Evolutionary conservation across 2,329 filamentous ascomycete species (phyloP).

Genomic region (Didymella sp.): DNA sequence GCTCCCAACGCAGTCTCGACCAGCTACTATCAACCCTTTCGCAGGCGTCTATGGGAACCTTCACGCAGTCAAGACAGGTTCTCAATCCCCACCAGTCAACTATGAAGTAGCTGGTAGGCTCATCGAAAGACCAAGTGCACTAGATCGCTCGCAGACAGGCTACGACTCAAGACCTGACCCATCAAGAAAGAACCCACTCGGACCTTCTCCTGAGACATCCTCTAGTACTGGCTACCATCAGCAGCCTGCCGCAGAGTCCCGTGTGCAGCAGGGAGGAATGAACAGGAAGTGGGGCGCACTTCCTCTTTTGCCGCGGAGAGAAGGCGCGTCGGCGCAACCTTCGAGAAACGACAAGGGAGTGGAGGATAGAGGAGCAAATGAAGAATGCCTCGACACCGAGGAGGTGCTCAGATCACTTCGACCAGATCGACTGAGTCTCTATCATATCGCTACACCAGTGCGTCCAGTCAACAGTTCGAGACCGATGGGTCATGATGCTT

Average conservation of each 20-base stretch:
- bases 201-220: too few relatives aligned
- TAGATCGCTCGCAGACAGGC: neutral
- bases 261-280: neutral
- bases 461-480: neutral
- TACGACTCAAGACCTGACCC: neutral
- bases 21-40: slow-evolving; percentile 6
- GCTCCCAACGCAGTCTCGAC: neutral
- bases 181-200: neutral
- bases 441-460: neutral
- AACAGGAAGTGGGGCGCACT: slow-evolving; percentile 7
- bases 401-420: slow-evolving; percentile 1
- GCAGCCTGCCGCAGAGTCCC: neutral
- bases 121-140: slow-evolving; percentile 3
- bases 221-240: neutral
- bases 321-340: neutral
- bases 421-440: slow-evolving; percentile 6
- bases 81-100: neutral
- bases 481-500: neutral
- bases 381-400: neutral
- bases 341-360: neutral
- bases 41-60: slow-evolving; percentile 7
- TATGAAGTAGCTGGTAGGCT: slow-evolving; percentile 1
- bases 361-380: neutral
- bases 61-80: neutral
- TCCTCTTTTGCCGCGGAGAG: neutral